Evolutionary conservation across 805 yeast genomes (phyloP), one percentile per base, ranked within the genome.

Genomic region (Hanseniaspora taiwanica): DNA sequence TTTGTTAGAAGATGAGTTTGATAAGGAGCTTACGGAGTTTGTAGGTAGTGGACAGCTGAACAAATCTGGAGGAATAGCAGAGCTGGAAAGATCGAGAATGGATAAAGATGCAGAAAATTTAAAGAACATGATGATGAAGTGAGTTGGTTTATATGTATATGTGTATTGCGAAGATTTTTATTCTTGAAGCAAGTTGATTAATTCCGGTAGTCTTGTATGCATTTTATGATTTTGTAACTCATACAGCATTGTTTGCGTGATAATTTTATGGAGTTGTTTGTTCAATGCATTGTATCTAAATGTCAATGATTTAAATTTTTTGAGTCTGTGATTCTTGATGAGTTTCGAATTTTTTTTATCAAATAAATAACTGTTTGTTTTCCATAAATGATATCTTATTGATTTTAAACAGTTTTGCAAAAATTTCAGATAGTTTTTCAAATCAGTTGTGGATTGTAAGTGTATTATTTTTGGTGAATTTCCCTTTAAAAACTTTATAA

Each of bases 41-140:
- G 95, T 89, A 6, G 87, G 69, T 6, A 89, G 78, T 34, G 69
- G 74, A 21, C 81, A 71, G 53, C 65, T 89, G 43, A 83, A 82
- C 53, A 80, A 75, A 46, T 73, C 86, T 16, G 96, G 96, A 5
- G 96, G 97, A 1, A 71, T 86, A 17, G 93, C 82, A 45, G 96
- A 85, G 50, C 64, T 83, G 17, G 97, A 89, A 49, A 66, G 83
- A 44, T 48, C 67, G 37, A 66, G 96, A 43, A 68, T 65, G 48
- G 62, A 69, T 45, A 78, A 82, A 47, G 93, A 85, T 58, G 75
- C 70, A 40, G 78, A 78, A 48, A 81, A 81, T 50, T 61, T 85
- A 44, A 76, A 76, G 49, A 71, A 19, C 17, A 33, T 33, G 36
- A 18, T 33, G 21, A 8, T 13, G 6, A 33, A 33, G 14, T 19